A percentile compares a stretch with the other conserved stretches of the same genome.
Conservation (phyloP, 371 early-diverging fungal species). For the Conidiobolus incongruus region DNA sequence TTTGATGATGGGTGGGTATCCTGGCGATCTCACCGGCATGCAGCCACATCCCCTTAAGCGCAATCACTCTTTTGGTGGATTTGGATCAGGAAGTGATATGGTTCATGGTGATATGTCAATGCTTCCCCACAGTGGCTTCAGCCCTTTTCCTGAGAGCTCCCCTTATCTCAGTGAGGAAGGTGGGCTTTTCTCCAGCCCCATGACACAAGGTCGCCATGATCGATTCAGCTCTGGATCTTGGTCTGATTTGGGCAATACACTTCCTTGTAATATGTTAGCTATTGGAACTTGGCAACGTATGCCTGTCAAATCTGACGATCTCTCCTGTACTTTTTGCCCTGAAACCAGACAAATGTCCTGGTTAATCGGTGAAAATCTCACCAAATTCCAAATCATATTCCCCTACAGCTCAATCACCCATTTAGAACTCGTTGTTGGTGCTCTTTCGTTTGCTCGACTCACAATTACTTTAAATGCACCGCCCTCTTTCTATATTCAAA, state of each 20-base stretch:
- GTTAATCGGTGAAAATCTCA: not conserved
- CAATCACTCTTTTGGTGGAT: not conserved
- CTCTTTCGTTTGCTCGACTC: not conserved
- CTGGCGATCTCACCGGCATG: not conserved
- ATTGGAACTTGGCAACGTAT: slow-evolving; percentile 57
- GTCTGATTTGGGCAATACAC: slow-evolving; percentile 19
- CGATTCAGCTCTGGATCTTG: slow-evolving; percentile 6
- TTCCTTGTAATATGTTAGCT: slow-evolving; percentile 24
- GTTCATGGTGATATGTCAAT: slow-evolving; percentile 9
- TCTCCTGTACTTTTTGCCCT: slow-evolving; percentile 14
- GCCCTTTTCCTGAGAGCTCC: slow-evolving; percentile 10
- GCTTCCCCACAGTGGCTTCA: slow-evolving; percentile 9
- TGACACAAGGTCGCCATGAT: slow-evolving; percentile 8
- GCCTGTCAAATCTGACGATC: slow-evolving; percentile 25
- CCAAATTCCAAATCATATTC: slow-evolving; percentile 2
- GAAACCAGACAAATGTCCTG: not conserved
- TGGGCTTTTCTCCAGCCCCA: slow-evolving; percentile 8
- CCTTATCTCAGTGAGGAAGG: slow-evolving; percentile 5
- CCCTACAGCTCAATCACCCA: not conserved
- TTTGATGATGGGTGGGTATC: not conserved
- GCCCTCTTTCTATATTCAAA: not conserved
- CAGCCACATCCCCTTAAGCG: too few relatives aligned
- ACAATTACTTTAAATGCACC: not conserved
- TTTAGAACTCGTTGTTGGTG: not conserved
- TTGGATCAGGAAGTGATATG: not conserved